phyloP scores from a whole-genome alignment of 495 filamentous ascomycete species.

The Neurospora sp. region DNA sequence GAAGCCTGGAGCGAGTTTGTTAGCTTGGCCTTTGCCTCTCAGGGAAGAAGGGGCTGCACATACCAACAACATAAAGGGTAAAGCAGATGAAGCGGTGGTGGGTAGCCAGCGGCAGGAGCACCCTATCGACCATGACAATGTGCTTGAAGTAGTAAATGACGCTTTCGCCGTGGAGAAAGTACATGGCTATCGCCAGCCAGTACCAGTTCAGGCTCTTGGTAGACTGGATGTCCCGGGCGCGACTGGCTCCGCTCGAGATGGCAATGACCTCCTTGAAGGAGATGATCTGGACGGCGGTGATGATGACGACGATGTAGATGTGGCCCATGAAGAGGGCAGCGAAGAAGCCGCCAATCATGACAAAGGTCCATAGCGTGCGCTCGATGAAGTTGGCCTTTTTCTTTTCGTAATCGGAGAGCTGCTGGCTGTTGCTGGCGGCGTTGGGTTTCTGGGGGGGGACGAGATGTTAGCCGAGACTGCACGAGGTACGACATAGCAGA shows the following conservation, averaged over 20 bases:
- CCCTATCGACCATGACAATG: conserved; percentile 86
- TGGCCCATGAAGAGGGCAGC: conserved; percentile 84
- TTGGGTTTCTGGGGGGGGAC: conserved; percentile 19
- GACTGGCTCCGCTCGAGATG: conserved; percentile 87
- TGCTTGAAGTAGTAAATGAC: conserved; percentile 99
- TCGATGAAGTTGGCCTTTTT: conserved; percentile 98
- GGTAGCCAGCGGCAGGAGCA: conserved; percentile 84
- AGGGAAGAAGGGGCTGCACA: conserved; percentile 14
- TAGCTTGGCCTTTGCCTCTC: background rate
- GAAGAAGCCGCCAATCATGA: conserved; percentile 96
- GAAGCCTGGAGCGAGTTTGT: conserved; percentile 54
- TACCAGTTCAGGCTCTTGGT: conserved; percentile 98
- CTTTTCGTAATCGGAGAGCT: conserved; percentile 76
- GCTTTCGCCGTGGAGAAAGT: conserved; percentile 96
- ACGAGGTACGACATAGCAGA: background rate
- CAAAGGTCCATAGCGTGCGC: conserved; percentile 92
- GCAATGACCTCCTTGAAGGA: conserved; percentile 99
- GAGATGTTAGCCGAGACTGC: conserved; percentile 5
- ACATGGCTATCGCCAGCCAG: conserved; percentile 97
- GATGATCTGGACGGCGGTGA: conserved; percentile 88
- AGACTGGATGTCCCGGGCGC: conserved; percentile 81
- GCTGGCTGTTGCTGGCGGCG: conserved; percentile 13
- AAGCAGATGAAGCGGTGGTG: conserved; percentile 99
- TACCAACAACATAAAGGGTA: conserved; percentile 92
- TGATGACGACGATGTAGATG: conserved; percentile 88